Percentiles rank a stretch among this genome's conserved stretches.
Conservation (phyloP, 1,139 yeast genomes). For the Arxiozyma telluris region DNA sequence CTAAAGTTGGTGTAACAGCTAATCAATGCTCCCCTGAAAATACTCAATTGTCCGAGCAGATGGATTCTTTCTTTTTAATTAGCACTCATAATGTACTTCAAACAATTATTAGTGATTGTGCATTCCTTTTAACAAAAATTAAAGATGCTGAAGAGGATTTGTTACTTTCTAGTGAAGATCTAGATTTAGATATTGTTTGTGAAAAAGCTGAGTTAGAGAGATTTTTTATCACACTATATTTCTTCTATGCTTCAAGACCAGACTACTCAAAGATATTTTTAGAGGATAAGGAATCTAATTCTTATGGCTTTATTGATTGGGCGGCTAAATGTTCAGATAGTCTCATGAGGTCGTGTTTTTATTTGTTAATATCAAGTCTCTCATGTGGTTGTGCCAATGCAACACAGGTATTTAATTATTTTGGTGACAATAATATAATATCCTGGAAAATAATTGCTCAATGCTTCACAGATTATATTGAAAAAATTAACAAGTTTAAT, state of each 20-base stretch:
- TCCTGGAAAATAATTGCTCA: constrained; percentile 55
- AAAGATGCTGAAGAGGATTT: constrained; percentile 84
- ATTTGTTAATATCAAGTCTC: constrained; percentile 68
- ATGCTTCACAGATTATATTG: constrained; percentile 48
- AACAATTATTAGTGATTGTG: constrained; percentile 59
- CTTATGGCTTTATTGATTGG: constrained; percentile 79
- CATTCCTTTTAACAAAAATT: constrained; percentile 70
- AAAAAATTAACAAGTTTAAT: constrained; percentile 36
- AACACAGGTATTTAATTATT: constrained; percentile 36
- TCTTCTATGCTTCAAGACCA: constrained; percentile 55
- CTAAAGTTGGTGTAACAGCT: background rate
- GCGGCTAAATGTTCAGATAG: constrained; percentile 79
- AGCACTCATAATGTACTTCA: constrained; percentile 48
- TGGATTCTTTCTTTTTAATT: constrained; percentile 20
- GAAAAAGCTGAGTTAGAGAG: constrained; percentile 80
- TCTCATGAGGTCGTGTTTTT: constrained; percentile 73
- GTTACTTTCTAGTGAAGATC: constrained; percentile 45
- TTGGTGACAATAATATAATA: constrained; percentile 35
- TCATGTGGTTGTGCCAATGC: constrained; percentile 54
- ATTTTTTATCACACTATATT: constrained; percentile 70
- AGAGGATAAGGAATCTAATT: constrained; percentile 54
- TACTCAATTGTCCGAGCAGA: constrained; percentile 19
- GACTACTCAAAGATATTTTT: constrained; percentile 57
- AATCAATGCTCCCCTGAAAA: constrained; percentile 3
- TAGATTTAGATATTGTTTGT: constrained; percentile 43